Evolutionary conservation across 2,329 filamentous ascomycete genomes (phyloP).

Genomic region (Fusarium anthophilum): DNA sequence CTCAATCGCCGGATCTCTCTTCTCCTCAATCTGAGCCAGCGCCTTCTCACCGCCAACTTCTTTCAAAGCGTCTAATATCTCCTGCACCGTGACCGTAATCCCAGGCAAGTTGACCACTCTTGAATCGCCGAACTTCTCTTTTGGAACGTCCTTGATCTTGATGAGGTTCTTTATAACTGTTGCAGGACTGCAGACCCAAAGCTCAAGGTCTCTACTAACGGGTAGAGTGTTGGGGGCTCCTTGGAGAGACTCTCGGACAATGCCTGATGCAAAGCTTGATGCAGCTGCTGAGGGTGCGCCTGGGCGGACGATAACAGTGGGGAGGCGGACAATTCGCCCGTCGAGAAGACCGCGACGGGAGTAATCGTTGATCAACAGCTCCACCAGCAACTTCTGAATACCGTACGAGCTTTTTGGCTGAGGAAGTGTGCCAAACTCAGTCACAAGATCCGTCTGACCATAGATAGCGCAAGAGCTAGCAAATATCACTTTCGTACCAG

Average conservation of each 20-base stretch:
- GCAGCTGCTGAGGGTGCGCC: slow-evolving; percentile 69
- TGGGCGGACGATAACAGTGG: slow-evolving; percentile 68
- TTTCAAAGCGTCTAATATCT: slow-evolving; percentile 61
- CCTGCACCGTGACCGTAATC: slow-evolving; percentile 59
- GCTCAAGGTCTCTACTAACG: slow-evolving; percentile 55
- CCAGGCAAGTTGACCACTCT: slow-evolving; percentile 63
- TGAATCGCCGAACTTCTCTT: slow-evolving; percentile 48
- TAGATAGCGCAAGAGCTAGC: slow-evolving; percentile 70
- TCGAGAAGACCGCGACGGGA: slow-evolving; percentile 64
- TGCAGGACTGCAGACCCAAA: slow-evolving; percentile 62
- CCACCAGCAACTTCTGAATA: slow-evolving; percentile 69
- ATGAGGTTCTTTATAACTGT: slow-evolving; percentile 60
- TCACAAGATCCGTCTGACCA: slow-evolving; percentile 46
- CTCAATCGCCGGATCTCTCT: slow-evolving; percentile 57
- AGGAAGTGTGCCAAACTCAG: slow-evolving; percentile 43
- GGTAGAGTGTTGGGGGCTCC: slow-evolving; percentile 58
- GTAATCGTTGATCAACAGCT: slow-evolving; percentile 50
- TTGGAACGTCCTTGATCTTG: slow-evolving; percentile 52
- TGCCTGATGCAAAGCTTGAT: slow-evolving; percentile 68
- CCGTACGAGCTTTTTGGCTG: slow-evolving; percentile 68
- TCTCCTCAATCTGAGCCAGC: slow-evolving; percentile 55
- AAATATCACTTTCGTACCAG: slow-evolving; percentile 65
- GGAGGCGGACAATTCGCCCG: slow-evolving; percentile 65
- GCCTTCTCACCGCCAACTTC: slow-evolving; percentile 58
- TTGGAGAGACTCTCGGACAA: slow-evolving; percentile 64